Conservation (phyloP, 2,329 filamentous ascomycete species). For the Trichoderma koningiopsis region DNA sequence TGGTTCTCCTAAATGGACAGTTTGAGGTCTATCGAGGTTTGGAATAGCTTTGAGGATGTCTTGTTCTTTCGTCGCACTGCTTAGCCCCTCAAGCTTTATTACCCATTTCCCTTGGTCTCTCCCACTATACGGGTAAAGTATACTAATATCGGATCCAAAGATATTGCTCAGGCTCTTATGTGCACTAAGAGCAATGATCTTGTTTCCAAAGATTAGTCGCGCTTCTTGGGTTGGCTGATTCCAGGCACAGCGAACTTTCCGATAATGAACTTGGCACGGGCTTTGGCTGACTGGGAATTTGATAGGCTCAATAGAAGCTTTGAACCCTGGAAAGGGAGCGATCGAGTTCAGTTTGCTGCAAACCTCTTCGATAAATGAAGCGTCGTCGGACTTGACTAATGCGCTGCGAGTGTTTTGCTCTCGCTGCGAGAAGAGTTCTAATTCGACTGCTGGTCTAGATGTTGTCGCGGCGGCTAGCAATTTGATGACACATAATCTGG, state of each 20-base stretch:
- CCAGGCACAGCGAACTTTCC: constrained; percentile 43
- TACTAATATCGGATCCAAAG: background rate
- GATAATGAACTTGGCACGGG: constrained; percentile 39
- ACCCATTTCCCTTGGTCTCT: background rate
- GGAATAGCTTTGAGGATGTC: constrained; percentile 4
- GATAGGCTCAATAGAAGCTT: background rate
- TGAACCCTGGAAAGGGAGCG: background rate
- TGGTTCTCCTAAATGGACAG: background rate
- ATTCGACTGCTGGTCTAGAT: background rate
- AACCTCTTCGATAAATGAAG: background rate
- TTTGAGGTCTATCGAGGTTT: background rate
- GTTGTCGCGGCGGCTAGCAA: constrained; percentile 2
- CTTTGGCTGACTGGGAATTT: constrained; percentile 33
- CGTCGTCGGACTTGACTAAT: constrained; percentile 1
- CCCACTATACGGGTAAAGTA: background rate
- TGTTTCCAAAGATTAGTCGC: constrained; percentile 36
- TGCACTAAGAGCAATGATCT: background rate
- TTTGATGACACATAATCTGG: background rate
- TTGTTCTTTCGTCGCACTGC: background rate
- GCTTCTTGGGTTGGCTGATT: constrained; percentile 36
- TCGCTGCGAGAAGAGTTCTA: background rate
- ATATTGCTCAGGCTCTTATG: background rate
- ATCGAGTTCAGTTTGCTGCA: constrained; percentile 11
- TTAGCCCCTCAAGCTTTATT: background rate
- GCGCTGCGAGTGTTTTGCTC: background rate